Percentiles rank a stretch among this genome's conserved stretches.
These are phyloP conservation scores for Wickerhamiella qilinensis DNA, from an alignment of 805 yeast genomes.

Conservation along the genomic window DNA sequence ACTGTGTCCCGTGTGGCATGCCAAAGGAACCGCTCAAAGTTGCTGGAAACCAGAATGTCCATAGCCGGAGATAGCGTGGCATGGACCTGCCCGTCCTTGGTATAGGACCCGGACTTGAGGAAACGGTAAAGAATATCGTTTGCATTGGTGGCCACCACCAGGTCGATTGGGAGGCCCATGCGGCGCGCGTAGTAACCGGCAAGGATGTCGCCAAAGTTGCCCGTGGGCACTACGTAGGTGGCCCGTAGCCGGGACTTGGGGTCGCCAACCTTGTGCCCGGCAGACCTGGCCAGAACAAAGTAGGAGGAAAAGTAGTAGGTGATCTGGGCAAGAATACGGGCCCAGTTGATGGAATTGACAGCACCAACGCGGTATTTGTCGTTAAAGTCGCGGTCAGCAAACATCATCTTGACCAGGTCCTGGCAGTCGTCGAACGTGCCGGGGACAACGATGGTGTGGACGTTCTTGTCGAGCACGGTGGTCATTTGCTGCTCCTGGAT, in stretches of 20 bases:
- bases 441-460: constrained; percentile 84
- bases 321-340: constrained; percentile 92
- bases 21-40: constrained; percentile 95
- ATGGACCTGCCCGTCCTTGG: constrained; percentile 55
- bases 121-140: constrained; percentile 92
- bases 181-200: constrained; percentile 91
- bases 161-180: constrained; percentile 87
- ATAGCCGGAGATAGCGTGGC: constrained; percentile 94
- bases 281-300: constrained; percentile 39
- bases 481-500: constrained; percentile 99
- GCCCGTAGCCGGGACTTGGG: constrained; percentile 23
- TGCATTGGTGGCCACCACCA: constrained; percentile 89
- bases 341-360: constrained; percentile 98
- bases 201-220: constrained; percentile 94
- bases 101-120: constrained; percentile 71
- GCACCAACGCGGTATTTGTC: constrained; percentile 89
- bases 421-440: constrained; percentile 99
- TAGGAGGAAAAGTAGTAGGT: constrained; percentile 91
- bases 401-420: constrained; percentile 83
- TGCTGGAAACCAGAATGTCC: constrained; percentile 92
- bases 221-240: constrained; percentile 89
- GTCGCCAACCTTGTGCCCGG: constrained; percentile 15
- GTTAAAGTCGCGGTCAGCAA: constrained; percentile 81
- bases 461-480: constrained; percentile 80
- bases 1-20: constrained; percentile 65